These are phyloP conservation scores for Monosporascus sp. DNA, from an alignment of 2,329 filamentous ascomycete species.

Conservation along the genomic window DNA sequence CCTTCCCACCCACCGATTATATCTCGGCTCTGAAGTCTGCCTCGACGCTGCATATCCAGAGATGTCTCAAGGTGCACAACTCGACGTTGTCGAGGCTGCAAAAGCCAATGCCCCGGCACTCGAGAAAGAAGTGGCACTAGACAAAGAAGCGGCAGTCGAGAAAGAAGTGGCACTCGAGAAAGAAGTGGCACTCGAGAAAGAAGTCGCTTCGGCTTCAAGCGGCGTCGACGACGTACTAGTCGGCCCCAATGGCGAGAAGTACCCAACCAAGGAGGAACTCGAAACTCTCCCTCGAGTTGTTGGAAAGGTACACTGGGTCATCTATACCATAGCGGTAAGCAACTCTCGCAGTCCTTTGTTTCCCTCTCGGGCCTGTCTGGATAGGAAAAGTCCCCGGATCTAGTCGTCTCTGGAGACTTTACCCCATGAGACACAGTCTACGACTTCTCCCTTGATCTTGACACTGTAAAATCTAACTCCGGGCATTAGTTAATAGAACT, in stretches of 20 bases:
- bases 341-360: too few relatives aligned
- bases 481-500: constrained; percentile 40
- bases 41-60: neutral
- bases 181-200: constrained; percentile 9
- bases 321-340: constrained; percentile 46
- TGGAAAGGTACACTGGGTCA: constrained; percentile 48
- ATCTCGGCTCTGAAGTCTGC: too few relatives aligned
- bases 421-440: too few relatives aligned
- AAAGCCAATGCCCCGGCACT: constrained; percentile 3
- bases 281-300: constrained; percentile 45
- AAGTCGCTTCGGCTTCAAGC: constrained; percentile 14
- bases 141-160: constrained; percentile 1
- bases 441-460: too few relatives aligned
- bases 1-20: too few relatives aligned
- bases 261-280: constrained; percentile 48
- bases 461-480: too few relatives aligned
- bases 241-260: constrained; percentile 30
- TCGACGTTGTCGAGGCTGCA: constrained; percentile 10
- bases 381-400: too few relatives aligned
- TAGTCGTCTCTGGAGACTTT: too few relatives aligned
- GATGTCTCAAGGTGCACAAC: constrained; percentile 15
- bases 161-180: constrained; percentile 10
- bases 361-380: too few relatives aligned
- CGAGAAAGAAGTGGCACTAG: constrained; percentile 6
- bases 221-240: constrained; percentile 5